Evolutionary conservation across 148 eudicot species (phyloP), one percentile per base, ranked within the genome.

Genomic region (Arbutus unedo): DNA sequence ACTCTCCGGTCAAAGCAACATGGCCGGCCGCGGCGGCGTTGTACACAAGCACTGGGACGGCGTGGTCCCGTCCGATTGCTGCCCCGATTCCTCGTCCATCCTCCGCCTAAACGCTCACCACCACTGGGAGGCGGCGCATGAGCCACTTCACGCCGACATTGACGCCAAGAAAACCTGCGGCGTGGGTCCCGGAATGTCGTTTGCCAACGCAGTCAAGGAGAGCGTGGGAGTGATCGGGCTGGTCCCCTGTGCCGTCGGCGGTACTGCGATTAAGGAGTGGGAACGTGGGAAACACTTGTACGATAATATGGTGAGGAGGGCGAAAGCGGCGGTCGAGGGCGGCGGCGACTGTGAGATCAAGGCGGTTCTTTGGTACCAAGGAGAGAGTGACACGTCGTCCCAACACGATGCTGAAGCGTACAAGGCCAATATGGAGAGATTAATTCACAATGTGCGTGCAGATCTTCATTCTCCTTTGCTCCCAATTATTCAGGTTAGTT

Each of bases 1-100:
- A 56, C 84, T 94, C 8, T 91, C 98, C 10, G 98, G 98, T 49
- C 98, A 94, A 76, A 93, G 97, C 93, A 94, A 94, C 97, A 94
- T 94, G 98, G 83, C 97, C 19, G 96, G 98, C 59, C 88, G 96
- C 4, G 98, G 98, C 82, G 98, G 98, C 45, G 82, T 94, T 4
- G 85, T 68, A 70, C 84, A 91, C 86, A 84, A 85, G 49, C 88
- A 84, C 83, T 94, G 92, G 93, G 88, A 94, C 91, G 88, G 90
- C 84, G 82, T 89, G 72, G 89, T 93, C 54, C 98, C 98, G 3
- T 86, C 88, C 8, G 88, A 90, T 21, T 93, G 89, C 87, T 44
- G 64, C 38, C 90, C 98, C 38, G 88, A 89, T 89, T 89, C 90
- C 8, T 56, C 88, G 54, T 60, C 83, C 8, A 88, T 93, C 86